Base-by-base conservation (phyloP, 1,284 basidiomycete species). In the Sanghuangporus baumii region DNA sequence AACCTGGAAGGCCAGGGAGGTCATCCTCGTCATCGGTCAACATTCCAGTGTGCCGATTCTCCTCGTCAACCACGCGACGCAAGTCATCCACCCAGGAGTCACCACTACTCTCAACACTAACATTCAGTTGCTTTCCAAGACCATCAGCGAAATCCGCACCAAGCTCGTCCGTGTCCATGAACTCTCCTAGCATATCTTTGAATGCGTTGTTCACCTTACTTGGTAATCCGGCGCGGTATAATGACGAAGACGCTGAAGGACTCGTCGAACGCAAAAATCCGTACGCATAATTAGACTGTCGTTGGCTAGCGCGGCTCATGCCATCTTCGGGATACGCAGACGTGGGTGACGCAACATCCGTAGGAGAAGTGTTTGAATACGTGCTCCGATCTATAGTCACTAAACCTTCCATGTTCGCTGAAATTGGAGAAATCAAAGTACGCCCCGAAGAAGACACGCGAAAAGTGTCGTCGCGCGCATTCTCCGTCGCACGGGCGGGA, bases 1-100 rank as follows among this genome's bases (percentile, higher is more conserved):
- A 65, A 48, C 63, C 63, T 20, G 63, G 63, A 61, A 65, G 55
- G 37, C 51, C 46, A 34, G 63, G 63, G 18, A 65, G 55, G 1
- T 61, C 50, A 26, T 61, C 63, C 7, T 38, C 26, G 14, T 61
- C 59, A 47, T 65, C 59, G 12, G 58, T 63, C 18, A 59, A 57
- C 62, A 55, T 51, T 41, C 37, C 23, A 11, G 48, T 31, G 31
- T 47, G 37, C 34, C 26, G 52, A 37, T 31, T 38, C 46, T 48
- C 57, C 16, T 56, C 58, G 40, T 55, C 58, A 14, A 57, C 60
- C 43, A 61, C 48, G 6, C 63, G 54, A 16, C 59, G 46, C 31
- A 65, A 18, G 26, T 65, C 63, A n/a, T 61, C 60, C 26, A 55
- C 63, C 63, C 63, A 65, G 16, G 59, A 59, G 8, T 26, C 60